phyloP scores from a whole-genome alignment of 2,329 filamentous ascomycete species.

The Colletotrichum ledebouriae region DNA sequence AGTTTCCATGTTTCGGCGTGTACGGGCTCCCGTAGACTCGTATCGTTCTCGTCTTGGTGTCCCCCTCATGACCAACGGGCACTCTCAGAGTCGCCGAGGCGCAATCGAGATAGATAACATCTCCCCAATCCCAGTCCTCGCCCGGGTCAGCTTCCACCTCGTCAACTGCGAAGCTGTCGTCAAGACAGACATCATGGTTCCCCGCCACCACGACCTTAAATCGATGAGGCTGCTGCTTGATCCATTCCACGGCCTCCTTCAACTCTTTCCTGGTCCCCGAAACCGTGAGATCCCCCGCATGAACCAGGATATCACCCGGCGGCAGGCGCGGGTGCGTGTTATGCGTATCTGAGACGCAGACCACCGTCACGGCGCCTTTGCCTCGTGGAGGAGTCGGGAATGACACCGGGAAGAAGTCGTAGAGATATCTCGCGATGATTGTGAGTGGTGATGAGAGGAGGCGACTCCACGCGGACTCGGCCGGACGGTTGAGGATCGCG shows the following conservation, averaged over 20 bases:
- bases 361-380: slow-evolving; percentile 44
- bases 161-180: slow-evolving; percentile 41
- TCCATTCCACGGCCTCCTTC: slow-evolving; percentile 56
- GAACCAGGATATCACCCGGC: slow-evolving; percentile 59
- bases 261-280: slow-evolving; percentile 58
- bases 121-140: slow-evolving; percentile 45
- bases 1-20: slow-evolving; percentile 52
- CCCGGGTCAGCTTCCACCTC: slow-evolving; percentile 12
- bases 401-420: slow-evolving; percentile 26
- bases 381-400: background rate
- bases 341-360: slow-evolving; percentile 62
- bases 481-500: slow-evolving; percentile 20
- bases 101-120: slow-evolving; percentile 47
- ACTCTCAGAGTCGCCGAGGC: slow-evolving; percentile 40
- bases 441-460: slow-evolving; percentile 21
- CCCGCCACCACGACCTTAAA: slow-evolving; percentile 62
- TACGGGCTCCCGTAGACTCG: slow-evolving; percentile 54
- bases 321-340: slow-evolving; percentile 54
- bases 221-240: slow-evolving; percentile 54
- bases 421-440: slow-evolving; percentile 16
- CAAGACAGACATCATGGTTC: slow-evolving; percentile 58
- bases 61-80: slow-evolving; percentile 46
- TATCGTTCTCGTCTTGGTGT: slow-evolving; percentile 38
- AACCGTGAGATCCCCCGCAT: slow-evolving; percentile 63
- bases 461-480: background rate